A percentile compares a stretch with the other conserved stretches of the same genome.
These are phyloP conservation scores for Protomyces arabidopsidicola DNA, from an alignment of 1,139 yeast species.

Conservation along the genomic window DNA sequence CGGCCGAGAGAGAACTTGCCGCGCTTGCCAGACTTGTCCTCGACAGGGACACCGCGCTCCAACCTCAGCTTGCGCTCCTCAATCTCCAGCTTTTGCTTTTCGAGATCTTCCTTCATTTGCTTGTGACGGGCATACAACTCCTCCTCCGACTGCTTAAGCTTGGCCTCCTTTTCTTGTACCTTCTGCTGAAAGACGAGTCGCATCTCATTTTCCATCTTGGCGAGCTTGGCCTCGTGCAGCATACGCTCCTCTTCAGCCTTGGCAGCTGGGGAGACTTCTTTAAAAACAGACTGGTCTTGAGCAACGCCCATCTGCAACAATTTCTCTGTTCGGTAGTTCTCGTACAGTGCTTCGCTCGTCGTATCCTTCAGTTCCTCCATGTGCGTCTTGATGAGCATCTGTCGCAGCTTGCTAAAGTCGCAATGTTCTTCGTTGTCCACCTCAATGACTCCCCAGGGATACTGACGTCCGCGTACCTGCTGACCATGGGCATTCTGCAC, in stretches of 20 bases:
- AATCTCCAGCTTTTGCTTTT: constrained; percentile 78
- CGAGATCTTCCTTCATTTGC: constrained; percentile 92
- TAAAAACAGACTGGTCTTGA: constrained; percentile 87
- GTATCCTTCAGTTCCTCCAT: constrained; percentile 91
- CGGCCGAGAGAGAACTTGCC: constrained; percentile 38
- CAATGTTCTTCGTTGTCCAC: constrained; percentile 93
- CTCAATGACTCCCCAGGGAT: constrained; percentile 98
- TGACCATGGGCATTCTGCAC: constrained; percentile 73
- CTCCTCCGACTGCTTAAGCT: constrained; percentile 93
- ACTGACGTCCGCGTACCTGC: constrained; percentile 81
- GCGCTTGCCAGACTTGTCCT: constrained; percentile 53
- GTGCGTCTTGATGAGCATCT: constrained; percentile 63
- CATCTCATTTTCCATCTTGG: constrained; percentile 96
- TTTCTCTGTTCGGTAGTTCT: constrained; percentile 82
- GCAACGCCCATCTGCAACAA: constrained; percentile 76
- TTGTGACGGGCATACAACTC: constrained; percentile 93
- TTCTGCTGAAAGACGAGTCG: constrained; percentile 94
- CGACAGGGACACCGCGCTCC: constrained; percentile 58
- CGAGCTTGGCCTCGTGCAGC: constrained; percentile 86
- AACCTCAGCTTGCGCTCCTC: constrained; percentile 86
- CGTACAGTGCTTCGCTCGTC: constrained; percentile 73
- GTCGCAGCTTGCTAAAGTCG: constrained; percentile 87
- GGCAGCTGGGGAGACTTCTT: constrained; percentile 86
- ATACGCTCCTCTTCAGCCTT: constrained; percentile 93
- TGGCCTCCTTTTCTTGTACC: constrained; percentile 94